Evolutionary conservation across 306 rosid species (phyloP).

Genomic region (Quercus glauca): DNA sequence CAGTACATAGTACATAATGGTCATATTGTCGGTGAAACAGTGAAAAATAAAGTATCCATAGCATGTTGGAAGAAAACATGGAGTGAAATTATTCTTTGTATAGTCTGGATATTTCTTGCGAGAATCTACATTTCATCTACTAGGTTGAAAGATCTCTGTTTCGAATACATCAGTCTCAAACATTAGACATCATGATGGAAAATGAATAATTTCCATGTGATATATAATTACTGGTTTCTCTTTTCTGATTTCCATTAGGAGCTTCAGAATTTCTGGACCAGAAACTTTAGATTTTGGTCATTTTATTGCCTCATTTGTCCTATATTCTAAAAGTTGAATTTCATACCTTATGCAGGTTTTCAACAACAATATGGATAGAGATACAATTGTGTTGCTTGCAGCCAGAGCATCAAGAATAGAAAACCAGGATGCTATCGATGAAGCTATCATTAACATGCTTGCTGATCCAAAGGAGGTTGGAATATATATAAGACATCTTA

Average conservation of each 20-base stretch:
- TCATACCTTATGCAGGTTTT: constrained; percentile 54
- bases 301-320: neutral
- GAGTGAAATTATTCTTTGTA: neutral
- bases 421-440: constrained; percentile 86
- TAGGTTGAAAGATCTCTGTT: neutral
- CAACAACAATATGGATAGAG: constrained; percentile 63
- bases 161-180: neutral
- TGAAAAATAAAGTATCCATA: neutral
- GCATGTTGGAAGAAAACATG: neutral
- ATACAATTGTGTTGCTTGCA: constrained; percentile 62
- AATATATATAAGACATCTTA: neutral
- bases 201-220: neutral
- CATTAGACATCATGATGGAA: neutral
- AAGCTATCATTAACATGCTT: constrained; percentile 75
- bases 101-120: neutral
- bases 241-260: neutral
- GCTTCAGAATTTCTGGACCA: constrained; percentile 1
- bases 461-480: constrained; percentile 87
- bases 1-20: neutral
- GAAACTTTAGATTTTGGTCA: constrained; percentile 6
- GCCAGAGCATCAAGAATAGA: constrained; percentile 86
- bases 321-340: neutral
- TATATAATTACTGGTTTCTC: constrained; percentile 5
- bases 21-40: neutral
- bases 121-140: neutral